A percentile compares a stretch with the other conserved stretches of the same genome.
Conservation (phyloP, 345 rosid species). For the Hevea brasiliensis region DNA sequence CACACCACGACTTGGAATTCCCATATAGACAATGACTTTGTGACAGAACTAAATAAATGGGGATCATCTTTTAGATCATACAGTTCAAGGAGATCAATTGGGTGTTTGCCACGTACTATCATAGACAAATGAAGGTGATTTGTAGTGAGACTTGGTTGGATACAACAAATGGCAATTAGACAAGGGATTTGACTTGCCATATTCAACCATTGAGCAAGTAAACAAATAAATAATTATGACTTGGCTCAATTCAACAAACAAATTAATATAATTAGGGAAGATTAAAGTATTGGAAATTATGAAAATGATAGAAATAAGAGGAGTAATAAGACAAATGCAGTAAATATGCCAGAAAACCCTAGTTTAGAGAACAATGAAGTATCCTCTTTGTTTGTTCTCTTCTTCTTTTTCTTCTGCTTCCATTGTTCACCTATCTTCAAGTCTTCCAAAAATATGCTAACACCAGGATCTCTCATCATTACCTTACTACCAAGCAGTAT, state of each 20-base stretch:
- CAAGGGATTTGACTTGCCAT: background rate
- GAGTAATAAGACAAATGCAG: background rate
- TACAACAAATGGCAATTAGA: background rate
- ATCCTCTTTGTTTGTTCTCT: background rate
- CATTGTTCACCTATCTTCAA: background rate
- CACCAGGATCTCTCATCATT: constrained; percentile 44
- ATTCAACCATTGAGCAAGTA: background rate
- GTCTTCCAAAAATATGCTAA: constrained; percentile 22
- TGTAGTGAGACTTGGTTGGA: background rate
- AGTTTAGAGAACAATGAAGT: background rate
- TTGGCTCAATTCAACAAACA: background rate
- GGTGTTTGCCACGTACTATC: background rate
- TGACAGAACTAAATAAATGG: background rate
- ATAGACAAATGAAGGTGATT: background rate
- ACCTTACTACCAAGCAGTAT: constrained; percentile 39
- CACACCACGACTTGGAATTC: background rate
- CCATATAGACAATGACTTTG: background rate
- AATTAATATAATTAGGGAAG: background rate
- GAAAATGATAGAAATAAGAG: background rate
- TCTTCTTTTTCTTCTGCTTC: background rate
- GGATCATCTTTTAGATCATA: background rate
- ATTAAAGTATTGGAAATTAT: background rate
- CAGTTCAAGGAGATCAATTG: background rate
- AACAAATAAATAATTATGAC: background rate
- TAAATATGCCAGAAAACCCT: constrained; percentile 8